Base-by-base conservation (phyloP, 2,329 filamentous ascomycete genomes). In the Microdochium trichocladiopsis region DNA sequence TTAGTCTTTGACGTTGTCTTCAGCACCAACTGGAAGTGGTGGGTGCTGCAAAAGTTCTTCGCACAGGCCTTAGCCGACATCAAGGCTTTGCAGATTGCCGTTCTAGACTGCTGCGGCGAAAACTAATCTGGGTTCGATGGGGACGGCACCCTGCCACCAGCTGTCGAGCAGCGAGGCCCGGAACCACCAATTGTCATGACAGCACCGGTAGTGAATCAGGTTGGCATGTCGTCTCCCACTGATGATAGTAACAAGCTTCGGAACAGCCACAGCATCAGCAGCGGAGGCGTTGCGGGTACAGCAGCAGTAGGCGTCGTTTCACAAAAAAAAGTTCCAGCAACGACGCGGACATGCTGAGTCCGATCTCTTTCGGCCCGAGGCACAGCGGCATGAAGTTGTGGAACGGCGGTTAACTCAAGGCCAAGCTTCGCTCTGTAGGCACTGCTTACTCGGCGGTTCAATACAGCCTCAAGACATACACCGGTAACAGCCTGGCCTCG, bases 391-490 rank as follows among this genome's bases (percentile, higher is more conserved):
- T 18, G 25, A 9, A 21, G 45, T 22, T 33, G 51, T 28, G 22
- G 28, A 52, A 24, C 31, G 37, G 22, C 25, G n/a, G 48, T 36
- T 51, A 25, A 2, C 54, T 67, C 37, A 52, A 60, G 16, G 61
- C 62, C 11, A 45, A 48, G 22, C 57, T 67, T 10, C 56, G 55
- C 18, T 49, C 53, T 9, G 61, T 60, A 24, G 50, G 54, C 22
- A 57, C 64, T 49, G 63, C 57, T 21, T 53, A 52, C 49, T 60
- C 60, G 51, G 54, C 55, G 25, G 18, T 8, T 5, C 21, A 4
- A 12, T 69, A 64, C 52, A 63, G 67, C 36, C 54, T 69, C 58
- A 58, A 54, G 9, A 50, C 52, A 43, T 69, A 63, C 50, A 50
- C 50, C 6, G 59, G 61, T 11, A 65, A 67, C 37, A 63, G 68